These are phyloP conservation scores for Populus nigra DNA, from an alignment of 345 rosid species.

Conservation along the genomic window DNA sequence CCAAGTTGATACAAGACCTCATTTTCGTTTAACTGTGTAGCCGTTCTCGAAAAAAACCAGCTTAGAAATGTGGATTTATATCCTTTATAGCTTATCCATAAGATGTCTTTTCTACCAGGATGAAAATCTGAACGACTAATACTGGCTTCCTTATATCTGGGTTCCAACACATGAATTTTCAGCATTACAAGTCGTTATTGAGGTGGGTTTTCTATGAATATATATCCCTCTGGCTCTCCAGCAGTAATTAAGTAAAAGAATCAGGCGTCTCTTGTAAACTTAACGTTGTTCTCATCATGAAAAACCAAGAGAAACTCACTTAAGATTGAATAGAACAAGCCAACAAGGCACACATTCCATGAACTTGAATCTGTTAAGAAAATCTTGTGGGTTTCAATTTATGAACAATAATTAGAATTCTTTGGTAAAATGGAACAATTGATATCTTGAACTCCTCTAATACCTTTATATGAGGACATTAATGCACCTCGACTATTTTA, in stretches of 20 bases:
- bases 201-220: neutral
- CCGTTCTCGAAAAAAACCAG: neutral
- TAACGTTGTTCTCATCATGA: neutral
- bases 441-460: neutral
- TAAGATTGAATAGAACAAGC: neutral
- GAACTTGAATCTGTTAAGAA: neutral
- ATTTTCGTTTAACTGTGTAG: neutral
- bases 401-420: neutral
- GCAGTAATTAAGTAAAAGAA: neutral
- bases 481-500: neutral
- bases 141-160: neutral
- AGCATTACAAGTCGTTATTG: neutral
- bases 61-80: neutral
- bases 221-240: neutral
- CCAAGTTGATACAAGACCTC: neutral
- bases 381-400: neutral
- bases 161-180: neutral
- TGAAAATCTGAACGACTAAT: neutral
- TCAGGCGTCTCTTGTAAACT: neutral
- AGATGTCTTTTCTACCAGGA: neutral
- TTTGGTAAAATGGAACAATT: neutral
- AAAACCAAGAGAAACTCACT: neutral
- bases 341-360: neutral
- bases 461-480: neutral
- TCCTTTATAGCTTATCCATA: neutral